Conservation (phyloP, 768 basidiomycete species). For the Boletales sp. region DNA sequence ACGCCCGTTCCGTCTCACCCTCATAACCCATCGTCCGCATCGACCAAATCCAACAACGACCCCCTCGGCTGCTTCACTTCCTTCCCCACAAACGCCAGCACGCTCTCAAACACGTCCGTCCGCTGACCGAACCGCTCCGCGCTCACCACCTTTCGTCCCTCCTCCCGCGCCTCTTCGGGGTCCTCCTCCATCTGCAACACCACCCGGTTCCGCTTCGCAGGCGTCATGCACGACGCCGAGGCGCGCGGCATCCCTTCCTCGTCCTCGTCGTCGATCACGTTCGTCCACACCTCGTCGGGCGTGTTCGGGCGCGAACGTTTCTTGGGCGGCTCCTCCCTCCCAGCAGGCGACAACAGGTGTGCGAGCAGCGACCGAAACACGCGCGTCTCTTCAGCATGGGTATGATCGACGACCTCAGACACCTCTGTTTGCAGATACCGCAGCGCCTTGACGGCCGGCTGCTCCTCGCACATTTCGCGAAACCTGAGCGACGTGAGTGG, state of each 20-base stretch:
- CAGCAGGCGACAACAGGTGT: constrained; percentile 49
- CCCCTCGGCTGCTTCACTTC: constrained; percentile 65
- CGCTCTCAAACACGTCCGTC: constrained; percentile 62
- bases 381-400: constrained; percentile 55
- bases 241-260: constrained; percentile 6
- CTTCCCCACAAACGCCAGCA: constrained; percentile 61
- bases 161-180: constrained; percentile 27
- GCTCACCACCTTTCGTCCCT: constrained; percentile 32
- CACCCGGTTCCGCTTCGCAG: constrained; percentile 18
- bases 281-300: constrained; percentile 40
- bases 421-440: constrained; percentile 70
- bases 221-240: constrained; percentile 1
- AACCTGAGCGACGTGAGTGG: constrained; percentile 44
- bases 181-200: constrained; percentile 29
- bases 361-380: constrained; percentile 64
- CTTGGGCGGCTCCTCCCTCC: too few relatives aligned
- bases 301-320: too few relatives aligned
- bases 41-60: constrained; percentile 61
- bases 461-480: constrained; percentile 75
- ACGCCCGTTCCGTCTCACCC: too few relatives aligned
- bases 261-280: constrained; percentile 34
- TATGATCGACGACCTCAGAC: constrained; percentile 67
- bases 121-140: constrained; percentile 58
- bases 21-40: constrained; percentile 32
- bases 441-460: constrained; percentile 56